Percentiles rank a stretch among this genome's conserved stretches.
phyloP scores from a whole-genome alignment of 1,139 yeast genomes.

The Saccharomycopsis phalli region DNA sequence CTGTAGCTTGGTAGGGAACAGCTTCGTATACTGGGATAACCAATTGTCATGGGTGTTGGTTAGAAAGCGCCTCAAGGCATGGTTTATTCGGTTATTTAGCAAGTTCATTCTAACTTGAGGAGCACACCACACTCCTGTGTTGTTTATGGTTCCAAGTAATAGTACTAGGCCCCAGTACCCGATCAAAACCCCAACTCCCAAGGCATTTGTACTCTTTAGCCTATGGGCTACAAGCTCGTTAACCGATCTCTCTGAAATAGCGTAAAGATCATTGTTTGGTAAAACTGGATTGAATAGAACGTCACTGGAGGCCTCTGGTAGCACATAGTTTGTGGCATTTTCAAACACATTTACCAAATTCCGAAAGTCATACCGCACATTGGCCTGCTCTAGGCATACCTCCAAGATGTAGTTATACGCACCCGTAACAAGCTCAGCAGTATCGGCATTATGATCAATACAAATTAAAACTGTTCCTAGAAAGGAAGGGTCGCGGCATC shows the following conservation, averaged over 20 bases:
- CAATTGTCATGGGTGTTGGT: constrained; percentile 23
- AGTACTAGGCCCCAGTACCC: constrained; percentile 27
- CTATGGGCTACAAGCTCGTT: constrained; percentile 25
- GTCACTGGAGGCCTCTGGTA: not conserved
- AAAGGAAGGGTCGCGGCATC: constrained; percentile 27
- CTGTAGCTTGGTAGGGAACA: constrained; percentile 27
- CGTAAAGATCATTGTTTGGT: constrained; percentile 20
- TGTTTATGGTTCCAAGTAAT: constrained; percentile 22
- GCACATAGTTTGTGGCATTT: constrained; percentile 20
- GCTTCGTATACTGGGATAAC: constrained; percentile 24
- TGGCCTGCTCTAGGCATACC: constrained; percentile 27
- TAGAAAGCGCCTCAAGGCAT: too few species aligned
- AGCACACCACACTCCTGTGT: constrained; percentile 27
- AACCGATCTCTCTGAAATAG: constrained; percentile 25
- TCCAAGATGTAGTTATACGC: constrained; percentile 27
- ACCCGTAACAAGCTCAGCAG: constrained; percentile 24
- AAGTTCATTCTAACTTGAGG: constrained; percentile 24
- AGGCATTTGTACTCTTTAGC: constrained; percentile 23
- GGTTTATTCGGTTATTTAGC: constrained; percentile 15
- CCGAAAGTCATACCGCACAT: constrained; percentile 23
- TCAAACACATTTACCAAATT: constrained; percentile 25
- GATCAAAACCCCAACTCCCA: constrained; percentile 25
- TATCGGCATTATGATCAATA: constrained; percentile 25
- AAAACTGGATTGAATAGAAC: constrained; percentile 11
- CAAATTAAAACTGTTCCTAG: constrained; percentile 29